These are phyloP conservation scores for Babesia sp. DNA, from an alignment of 169 alveolate species.

Conservation along the genomic window DNA sequence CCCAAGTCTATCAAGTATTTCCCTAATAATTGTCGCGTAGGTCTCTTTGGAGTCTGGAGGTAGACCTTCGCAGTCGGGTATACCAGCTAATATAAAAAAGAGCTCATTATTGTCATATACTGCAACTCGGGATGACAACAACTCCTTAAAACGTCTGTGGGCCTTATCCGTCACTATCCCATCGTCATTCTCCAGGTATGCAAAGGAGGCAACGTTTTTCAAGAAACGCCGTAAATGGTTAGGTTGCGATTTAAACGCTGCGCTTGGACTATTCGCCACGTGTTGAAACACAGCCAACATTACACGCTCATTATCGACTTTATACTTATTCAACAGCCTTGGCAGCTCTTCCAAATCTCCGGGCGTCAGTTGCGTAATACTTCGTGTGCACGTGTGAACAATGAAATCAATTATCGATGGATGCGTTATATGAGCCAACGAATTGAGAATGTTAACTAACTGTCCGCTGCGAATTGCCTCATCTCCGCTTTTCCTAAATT, in stretches of 20 bases:
- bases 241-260: background rate
- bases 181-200: constrained; percentile 1
- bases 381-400: constrained; percentile 25
- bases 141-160: background rate
- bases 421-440: constrained; percentile 23
- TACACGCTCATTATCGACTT: constrained; percentile 12
- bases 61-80: background rate
- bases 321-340: constrained; percentile 11
- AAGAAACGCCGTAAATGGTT: background rate
- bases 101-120: constrained; percentile 1
- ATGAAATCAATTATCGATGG: constrained; percentile 30
- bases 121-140: background rate
- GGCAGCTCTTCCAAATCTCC: constrained; percentile 22
- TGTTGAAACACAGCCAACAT: background rate
- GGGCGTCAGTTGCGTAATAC: constrained; percentile 1
- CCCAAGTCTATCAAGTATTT: background rate
- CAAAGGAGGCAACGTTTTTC: background rate
- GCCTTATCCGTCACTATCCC: background rate
- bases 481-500: constrained; percentile 15
- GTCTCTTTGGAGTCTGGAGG: background rate
- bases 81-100: background rate
- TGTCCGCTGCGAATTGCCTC: background rate
- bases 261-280: background rate
- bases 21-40: background rate
- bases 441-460: constrained; percentile 1